A percentile compares a stretch with the other conserved stretches of the same genome.
phyloP scores from a whole-genome alignment of 2,329 filamentous ascomycete species.

The Verticillium nonalfalfae region DNA sequence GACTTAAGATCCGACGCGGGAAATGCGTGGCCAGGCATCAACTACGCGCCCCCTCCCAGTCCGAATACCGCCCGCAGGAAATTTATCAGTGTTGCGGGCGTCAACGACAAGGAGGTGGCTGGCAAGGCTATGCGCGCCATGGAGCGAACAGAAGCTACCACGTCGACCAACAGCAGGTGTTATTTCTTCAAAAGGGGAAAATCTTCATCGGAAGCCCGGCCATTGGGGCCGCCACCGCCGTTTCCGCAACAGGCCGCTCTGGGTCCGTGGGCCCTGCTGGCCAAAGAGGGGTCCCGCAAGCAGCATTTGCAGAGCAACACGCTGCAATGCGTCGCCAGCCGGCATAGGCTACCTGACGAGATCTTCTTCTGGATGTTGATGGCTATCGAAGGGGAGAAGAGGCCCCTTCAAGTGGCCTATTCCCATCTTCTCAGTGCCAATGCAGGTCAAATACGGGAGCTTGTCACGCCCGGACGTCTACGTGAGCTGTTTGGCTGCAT shows the following conservation, averaged over 20 bases:
- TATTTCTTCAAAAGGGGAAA: constrained; percentile 42
- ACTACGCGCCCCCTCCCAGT: neutral
- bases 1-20: neutral
- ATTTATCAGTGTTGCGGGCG: constrained; percentile 13
- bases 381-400: constrained; percentile 48
- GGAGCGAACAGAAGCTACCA: constrained; percentile 38
- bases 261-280: constrained; percentile 41
- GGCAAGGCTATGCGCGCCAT: constrained; percentile 41
- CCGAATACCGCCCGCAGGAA: constrained; percentile 9
- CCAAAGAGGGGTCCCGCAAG: constrained; percentile 42
- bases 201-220: constrained; percentile 11
- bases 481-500: constrained; percentile 50
- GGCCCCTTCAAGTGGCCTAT: constrained; percentile 53
- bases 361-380: constrained; percentile 61
- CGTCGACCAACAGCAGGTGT: constrained; percentile 27
- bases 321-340: constrained; percentile 41
- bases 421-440: constrained; percentile 36
- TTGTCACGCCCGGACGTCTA: constrained; percentile 31
- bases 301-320: constrained; percentile 58
- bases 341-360: constrained; percentile 49
- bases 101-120: constrained; percentile 32
- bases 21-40: neutral
- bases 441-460: neutral
- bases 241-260: constrained; percentile 31
- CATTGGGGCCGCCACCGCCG: constrained; percentile 7